Percentiles rank a stretch among this genome's conserved stretches.
phyloP scores from a whole-genome alignment of 2,329 filamentous ascomycete genomes.

The Calonectria hawksworthii region DNA sequence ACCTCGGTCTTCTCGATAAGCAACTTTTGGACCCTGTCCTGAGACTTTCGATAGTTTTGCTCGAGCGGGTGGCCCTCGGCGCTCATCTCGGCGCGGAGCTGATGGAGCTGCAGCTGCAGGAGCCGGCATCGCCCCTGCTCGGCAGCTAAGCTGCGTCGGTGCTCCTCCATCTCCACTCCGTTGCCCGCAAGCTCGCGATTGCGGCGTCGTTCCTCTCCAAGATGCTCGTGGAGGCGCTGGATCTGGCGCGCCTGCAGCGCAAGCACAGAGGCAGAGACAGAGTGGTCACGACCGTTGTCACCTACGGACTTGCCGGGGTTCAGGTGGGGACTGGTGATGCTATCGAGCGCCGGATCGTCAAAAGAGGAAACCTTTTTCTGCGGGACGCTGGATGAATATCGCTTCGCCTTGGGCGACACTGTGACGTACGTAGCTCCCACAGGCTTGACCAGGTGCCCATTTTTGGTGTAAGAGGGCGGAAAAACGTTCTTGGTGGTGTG shows the following conservation, averaged over 20 bases:
- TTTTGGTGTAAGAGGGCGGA: background rate
- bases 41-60: background rate
- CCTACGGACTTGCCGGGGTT: background rate
- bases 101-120: background rate
- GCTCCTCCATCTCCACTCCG: background rate
- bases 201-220: background rate
- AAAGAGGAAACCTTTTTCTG: background rate
- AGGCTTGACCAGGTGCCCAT: slow-evolving; percentile 4
- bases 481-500: slow-evolving; percentile 2
- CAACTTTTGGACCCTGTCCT: background rate
- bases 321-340: background rate
- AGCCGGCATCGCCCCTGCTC: background rate
- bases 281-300: background rate
- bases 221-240: background rate
- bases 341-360: background rate
- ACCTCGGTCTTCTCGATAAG: background rate
- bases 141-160: background rate
- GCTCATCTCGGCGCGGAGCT: slow-evolving; percentile 3
- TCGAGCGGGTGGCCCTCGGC: slow-evolving; percentile 1
- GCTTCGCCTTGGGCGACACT: background rate
- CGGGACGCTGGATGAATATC: background rate
- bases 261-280: background rate
- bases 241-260: background rate
- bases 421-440: slow-evolving; percentile 1
- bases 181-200: background rate